Evolutionary conservation across 495 filamentous ascomycete species (phyloP).

Genomic region (Thozetella sp.): DNA sequence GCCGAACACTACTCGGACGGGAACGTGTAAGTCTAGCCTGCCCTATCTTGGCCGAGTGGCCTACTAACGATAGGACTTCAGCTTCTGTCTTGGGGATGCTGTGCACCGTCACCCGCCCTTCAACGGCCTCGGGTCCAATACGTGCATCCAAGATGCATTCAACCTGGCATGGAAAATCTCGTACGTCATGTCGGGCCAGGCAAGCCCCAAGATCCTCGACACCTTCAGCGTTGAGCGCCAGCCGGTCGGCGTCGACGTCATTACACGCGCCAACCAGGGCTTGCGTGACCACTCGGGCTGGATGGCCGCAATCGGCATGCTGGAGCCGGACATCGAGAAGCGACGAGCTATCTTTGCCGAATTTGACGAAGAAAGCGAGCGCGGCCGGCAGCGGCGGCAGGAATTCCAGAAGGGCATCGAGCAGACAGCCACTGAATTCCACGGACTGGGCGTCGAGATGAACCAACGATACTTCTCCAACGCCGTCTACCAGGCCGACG

Average conservation of each 20-base stretch:
- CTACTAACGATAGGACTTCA: constrained; percentile 6
- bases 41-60: neutral
- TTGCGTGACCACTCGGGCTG: constrained; percentile 32
- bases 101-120: constrained; percentile 49
- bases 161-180: constrained; percentile 53
- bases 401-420: constrained; percentile 29
- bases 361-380: constrained; percentile 24
- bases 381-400: constrained; percentile 15
- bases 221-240: constrained; percentile 39
- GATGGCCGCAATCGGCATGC: constrained; percentile 32
- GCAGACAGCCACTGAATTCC: constrained; percentile 30
- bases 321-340: constrained; percentile 24
- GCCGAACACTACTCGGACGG: constrained; percentile 42
- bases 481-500: constrained; percentile 24
- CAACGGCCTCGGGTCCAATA: constrained; percentile 49
- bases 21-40: constrained; percentile 23
- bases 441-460: constrained; percentile 39
- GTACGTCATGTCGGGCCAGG: constrained; percentile 35
- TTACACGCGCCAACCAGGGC: constrained; percentile 39
- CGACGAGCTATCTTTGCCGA: constrained; percentile 21
- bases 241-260: constrained; percentile 37
- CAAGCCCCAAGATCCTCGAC: constrained; percentile 22
- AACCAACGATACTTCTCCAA: constrained; percentile 37
- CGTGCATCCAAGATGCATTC: constrained; percentile 49
- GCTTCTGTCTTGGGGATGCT: constrained; percentile 48